Percentiles rank a stretch among this genome's conserved stretches.
Conservation (phyloP, 2,329 filamentous ascomycete genomes). For the Cladophialophora bantiana region DNA sequence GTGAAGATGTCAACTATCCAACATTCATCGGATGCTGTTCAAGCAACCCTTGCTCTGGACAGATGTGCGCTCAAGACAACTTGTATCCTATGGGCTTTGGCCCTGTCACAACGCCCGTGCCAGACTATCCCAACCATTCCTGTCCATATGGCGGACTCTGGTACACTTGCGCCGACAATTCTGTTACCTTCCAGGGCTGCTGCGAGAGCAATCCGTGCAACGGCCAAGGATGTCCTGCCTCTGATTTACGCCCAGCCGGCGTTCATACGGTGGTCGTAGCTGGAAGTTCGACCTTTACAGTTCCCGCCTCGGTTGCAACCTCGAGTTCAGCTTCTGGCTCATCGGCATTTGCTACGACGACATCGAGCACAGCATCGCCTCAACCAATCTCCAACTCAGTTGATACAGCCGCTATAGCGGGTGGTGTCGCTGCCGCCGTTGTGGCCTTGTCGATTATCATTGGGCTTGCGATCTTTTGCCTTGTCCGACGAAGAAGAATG, state of each 20-base stretch:
- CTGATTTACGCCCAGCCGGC: slow-evolving; percentile 23
- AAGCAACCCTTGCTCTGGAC: slow-evolving; percentile 39
- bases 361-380: slow-evolving; percentile 9
- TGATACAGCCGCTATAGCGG: slow-evolving; percentile 22
- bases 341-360: background rate
- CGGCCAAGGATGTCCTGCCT: slow-evolving; percentile 27
- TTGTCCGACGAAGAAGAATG: slow-evolving; percentile 21
- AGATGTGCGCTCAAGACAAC: slow-evolving; percentile 25
- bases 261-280: slow-evolving; percentile 30
- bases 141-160: slow-evolving; percentile 33
- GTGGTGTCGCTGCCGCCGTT: slow-evolving; percentile 22
- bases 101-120: slow-evolving; percentile 22
- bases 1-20: slow-evolving; percentile 36
- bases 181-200: slow-evolving; percentile 28
- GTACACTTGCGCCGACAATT: slow-evolving; percentile 33
- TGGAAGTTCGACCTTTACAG: slow-evolving; percentile 30
- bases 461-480: slow-evolving; percentile 17
- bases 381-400: slow-evolving; percentile 7
- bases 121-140: slow-evolving; percentile 32
- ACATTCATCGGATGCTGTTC: slow-evolving; percentile 42
- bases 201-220: slow-evolving; percentile 34
- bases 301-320: slow-evolving; percentile 27
- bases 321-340: slow-evolving; percentile 8
- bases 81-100: slow-evolving; percentile 32
- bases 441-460: slow-evolving; percentile 19